These are phyloP conservation scores for Eucalyptus microcorys DNA, from an alignment of 345 rosid species.

Conservation along the genomic window DNA sequence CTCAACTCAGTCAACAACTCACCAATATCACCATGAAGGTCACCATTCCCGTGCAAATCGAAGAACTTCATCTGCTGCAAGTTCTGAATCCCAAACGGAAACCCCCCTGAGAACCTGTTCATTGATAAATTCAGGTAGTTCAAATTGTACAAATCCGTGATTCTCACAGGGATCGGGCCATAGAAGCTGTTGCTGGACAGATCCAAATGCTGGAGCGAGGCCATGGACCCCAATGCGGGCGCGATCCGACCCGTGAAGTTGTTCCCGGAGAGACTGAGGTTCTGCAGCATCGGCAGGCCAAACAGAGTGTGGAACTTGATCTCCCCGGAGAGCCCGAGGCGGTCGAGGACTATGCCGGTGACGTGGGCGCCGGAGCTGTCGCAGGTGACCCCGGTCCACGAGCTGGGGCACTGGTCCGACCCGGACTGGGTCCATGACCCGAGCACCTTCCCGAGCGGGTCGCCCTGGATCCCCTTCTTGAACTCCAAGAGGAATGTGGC, in stretches of 20 bases:
- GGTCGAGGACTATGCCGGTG: constrained; percentile 42
- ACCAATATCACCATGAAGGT: constrained; percentile 43
- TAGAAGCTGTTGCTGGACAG: constrained; percentile 64
- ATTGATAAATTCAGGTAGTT: constrained; percentile 58
- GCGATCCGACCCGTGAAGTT: constrained; percentile 75
- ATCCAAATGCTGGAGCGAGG: constrained; percentile 65
- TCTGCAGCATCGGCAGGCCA: constrained; percentile 40
- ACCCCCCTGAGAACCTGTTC: constrained; percentile 61
- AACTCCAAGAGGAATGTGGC: constrained; percentile 69
- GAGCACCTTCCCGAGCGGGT: constrained; percentile 20
- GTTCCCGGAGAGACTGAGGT: constrained; percentile 68
- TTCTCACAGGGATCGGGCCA: constrained; percentile 84
- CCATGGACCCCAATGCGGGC: constrained; percentile 59
- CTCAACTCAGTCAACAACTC: constrained; percentile 37
- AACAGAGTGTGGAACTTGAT: constrained; percentile 60
- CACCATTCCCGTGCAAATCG: constrained; percentile 51
- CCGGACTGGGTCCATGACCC: constrained; percentile 31
- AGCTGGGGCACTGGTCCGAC: constrained; percentile 33
- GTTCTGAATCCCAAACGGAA: constrained; percentile 53
- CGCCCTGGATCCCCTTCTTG: constrained; percentile 65
- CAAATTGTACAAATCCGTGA: constrained; percentile 61
- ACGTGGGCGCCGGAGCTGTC: constrained; percentile 34
- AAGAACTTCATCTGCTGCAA: constrained; percentile 66
- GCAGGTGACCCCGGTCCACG: constrained; percentile 67
- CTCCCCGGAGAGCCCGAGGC: constrained; percentile 58